Evolutionary conservation across 306 rosid species (phyloP).

Genomic region (Vigna hirtella): DNA sequence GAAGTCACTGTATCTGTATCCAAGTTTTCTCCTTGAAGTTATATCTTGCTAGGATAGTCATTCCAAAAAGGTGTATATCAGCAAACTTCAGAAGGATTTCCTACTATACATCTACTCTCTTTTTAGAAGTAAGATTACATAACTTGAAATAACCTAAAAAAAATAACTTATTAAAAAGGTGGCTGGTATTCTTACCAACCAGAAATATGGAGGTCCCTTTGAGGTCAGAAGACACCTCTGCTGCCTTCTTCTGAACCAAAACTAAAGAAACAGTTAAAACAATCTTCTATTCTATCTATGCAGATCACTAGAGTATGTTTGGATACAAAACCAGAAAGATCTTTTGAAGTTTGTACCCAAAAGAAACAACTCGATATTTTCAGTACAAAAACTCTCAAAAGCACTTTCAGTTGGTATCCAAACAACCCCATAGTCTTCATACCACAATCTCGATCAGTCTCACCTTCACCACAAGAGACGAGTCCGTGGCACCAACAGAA

Average conservation of each 20-base stretch:
- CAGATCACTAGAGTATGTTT: background rate
- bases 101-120: no score
- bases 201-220: conserved; percentile 93
- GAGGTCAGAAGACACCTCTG: conserved; percentile 67
- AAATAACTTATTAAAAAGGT: background rate
- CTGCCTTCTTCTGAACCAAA: conserved; percentile 81
- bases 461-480: conserved; percentile 72
- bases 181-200: conserved; percentile 63
- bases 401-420: background rate
- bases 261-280: conserved; percentile 65
- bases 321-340: background rate
- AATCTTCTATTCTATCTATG: no score
- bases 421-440: no score
- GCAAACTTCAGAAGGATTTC: no score
- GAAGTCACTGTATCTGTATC: no score
- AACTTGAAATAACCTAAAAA: no score
- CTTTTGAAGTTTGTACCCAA: no score
- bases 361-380: no score
- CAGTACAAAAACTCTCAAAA: background rate
- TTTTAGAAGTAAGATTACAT: no score
- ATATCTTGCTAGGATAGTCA: no score
- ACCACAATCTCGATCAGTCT: conserved; percentile 41
- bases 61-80: no score
- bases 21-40: no score
- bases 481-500: conserved; percentile 54